phyloP scores from a whole-genome alignment of 2,329 filamentous ascomycete genomes.

The Orbilia quercus region DNA sequence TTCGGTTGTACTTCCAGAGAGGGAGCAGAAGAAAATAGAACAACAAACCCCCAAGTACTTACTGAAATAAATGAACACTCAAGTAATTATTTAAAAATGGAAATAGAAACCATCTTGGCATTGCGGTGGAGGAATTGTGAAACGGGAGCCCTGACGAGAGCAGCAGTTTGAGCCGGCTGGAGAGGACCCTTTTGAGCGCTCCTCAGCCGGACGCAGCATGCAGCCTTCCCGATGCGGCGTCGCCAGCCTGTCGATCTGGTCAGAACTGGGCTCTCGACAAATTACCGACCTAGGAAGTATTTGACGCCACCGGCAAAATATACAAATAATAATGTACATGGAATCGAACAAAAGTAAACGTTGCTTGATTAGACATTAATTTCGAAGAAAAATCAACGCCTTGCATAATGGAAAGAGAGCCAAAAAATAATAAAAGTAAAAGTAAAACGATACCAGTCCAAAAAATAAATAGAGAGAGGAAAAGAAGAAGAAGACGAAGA shows the following conservation, averaged over 20 bases:
- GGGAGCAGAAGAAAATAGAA: no score
- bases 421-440: no score
- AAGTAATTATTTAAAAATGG: not conserved
- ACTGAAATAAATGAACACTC: no score
- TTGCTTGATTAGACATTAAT: not conserved
- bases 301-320: slow-evolving; percentile 3
- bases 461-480: slow-evolving; percentile 5
- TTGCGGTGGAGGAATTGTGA: slow-evolving; percentile 11
- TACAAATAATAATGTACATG: not conserved
- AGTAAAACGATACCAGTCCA: not conserved
- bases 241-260: slow-evolving; percentile 38
- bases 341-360: not conserved
- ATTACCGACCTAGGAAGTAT: slow-evolving; percentile 50
- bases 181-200: slow-evolving; percentile 13
- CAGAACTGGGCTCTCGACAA: slow-evolving; percentile 12
- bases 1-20: no score
- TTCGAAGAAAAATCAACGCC: not conserved
- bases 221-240: slow-evolving; percentile 23
- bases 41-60: no score
- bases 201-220: slow-evolving; percentile 34
- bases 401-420: not conserved
- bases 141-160: slow-evolving; percentile 28
- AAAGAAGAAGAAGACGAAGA: not conserved
- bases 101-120: not conserved
- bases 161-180: slow-evolving; percentile 25